Conservation (phyloP, 2,329 filamentous ascomycete genomes). For the Coleophoma eucalyptorum region DNA sequence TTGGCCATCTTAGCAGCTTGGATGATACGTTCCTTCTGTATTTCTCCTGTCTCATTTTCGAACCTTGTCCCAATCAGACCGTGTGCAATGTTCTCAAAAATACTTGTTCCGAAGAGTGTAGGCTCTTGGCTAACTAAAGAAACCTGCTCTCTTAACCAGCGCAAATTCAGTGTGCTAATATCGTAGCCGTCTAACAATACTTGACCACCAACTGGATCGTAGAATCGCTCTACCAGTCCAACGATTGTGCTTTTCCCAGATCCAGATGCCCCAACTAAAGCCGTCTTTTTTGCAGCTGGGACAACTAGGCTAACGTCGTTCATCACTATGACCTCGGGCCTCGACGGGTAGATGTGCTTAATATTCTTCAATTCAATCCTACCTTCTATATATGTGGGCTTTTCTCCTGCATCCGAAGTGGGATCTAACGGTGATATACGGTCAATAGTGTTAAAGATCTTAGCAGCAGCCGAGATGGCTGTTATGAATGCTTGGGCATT, state of each 20-base stretch:
- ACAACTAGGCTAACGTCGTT: conserved; percentile 72
- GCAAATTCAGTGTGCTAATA: conserved; percentile 42
- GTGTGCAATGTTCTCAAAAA: conserved; percentile 51
- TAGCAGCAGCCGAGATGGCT: conserved; percentile 73
- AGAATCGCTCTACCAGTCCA: conserved; percentile 46
- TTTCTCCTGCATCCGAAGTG: conserved; percentile 63
- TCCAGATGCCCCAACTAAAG: conserved; percentile 86
- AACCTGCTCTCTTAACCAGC: conserved; percentile 60
- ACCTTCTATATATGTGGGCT: conserved; percentile 60
- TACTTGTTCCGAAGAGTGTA: conserved; percentile 50
- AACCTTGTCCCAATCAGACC: conserved; percentile 43
- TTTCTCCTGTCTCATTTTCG: conserved; percentile 41
- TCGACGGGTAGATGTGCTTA: conserved; percentile 58
- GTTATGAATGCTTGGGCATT: conserved; percentile 63
- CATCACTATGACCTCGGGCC: conserved; percentile 84
- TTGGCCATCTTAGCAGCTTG: conserved; percentile 38
- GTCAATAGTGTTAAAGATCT: conserved; percentile 91
- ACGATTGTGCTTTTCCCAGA: conserved; percentile 69
- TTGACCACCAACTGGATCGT: conserved; percentile 28
- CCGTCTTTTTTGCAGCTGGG: conserved; percentile 86
- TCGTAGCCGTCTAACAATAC: conserved; percentile 26
- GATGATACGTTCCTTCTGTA: conserved; percentile 44
- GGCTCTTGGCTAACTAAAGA: conserved; percentile 83
- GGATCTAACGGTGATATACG: conserved; percentile 78
- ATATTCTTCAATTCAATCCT: conserved; percentile 69